Evolutionary conservation across 1,284 basidiomycete species (phyloP).

Genomic region (Cerioporus squamosus): DNA sequence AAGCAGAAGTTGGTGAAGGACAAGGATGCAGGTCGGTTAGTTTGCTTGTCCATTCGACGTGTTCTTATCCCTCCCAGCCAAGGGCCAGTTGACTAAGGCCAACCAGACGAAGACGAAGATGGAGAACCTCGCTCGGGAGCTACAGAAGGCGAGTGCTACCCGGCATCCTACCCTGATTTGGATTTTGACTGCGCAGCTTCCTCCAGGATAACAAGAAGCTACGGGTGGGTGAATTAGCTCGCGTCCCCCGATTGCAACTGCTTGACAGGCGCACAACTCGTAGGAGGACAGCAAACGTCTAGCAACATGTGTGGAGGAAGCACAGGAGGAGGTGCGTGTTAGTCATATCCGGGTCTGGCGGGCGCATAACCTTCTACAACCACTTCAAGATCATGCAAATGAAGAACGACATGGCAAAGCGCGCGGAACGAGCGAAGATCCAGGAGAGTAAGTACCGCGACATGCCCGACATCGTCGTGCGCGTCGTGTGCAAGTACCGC

Average conservation of each 20-base stretch:
- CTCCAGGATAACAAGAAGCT: slow-evolving; percentile 81
- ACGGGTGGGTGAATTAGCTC: slow-evolving; percentile 53
- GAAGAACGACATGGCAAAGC: slow-evolving; percentile 77
- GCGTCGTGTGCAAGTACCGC: slow-evolving; percentile 83
- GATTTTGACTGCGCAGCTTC: slow-evolving; percentile 16
- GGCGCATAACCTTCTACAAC: neutral
- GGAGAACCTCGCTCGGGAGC: slow-evolving; percentile 81
- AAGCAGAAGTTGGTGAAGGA: slow-evolving; percentile 86
- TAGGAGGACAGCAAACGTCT: slow-evolving; percentile 84
- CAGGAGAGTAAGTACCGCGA: slow-evolving; percentile 79
- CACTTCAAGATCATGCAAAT: slow-evolving; percentile 66
- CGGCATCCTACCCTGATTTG: slow-evolving; percentile 10
- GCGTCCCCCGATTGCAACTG: neutral
- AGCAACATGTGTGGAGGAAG: slow-evolving; percentile 77
- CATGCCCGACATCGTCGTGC: slow-evolving; percentile 82
- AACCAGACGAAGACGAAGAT: slow-evolving; percentile 88
- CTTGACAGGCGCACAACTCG: slow-evolving; percentile 21
- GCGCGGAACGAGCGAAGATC: slow-evolving; percentile 71
- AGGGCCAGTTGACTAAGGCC: slow-evolving; percentile 80
- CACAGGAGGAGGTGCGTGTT: slow-evolving; percentile 71
- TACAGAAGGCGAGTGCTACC: slow-evolving; percentile 69
- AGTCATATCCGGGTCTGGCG: slow-evolving; percentile 1
- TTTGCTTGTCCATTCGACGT: slow-evolving; percentile 5
- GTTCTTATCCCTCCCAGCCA: slow-evolving; percentile 51
- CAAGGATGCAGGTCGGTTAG: slow-evolving; percentile 75